Evolutionary conservation across 805 yeast species (phyloP).

Genomic region (Candida multigemmis): DNA sequence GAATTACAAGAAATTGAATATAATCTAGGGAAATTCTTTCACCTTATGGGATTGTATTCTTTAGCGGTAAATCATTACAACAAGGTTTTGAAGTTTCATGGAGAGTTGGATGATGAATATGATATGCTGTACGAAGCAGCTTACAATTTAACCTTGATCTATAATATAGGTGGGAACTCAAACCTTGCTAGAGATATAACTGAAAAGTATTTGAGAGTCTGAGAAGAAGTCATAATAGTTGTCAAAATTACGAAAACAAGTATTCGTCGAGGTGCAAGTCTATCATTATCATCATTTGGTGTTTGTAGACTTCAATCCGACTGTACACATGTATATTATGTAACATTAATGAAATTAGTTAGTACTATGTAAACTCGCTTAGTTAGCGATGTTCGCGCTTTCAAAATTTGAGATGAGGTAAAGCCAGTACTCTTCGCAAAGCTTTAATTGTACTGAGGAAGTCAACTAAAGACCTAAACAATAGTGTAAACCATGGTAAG

Average conservation of each 20-base stretch:
- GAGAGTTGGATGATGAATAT: conserved; percentile 34
- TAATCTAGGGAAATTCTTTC: conserved; percentile 80
- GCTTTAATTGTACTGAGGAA: too few species aligned
- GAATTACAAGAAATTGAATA: conserved; percentile 73
- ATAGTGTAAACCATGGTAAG: conserved; percentile 79
- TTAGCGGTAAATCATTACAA: conserved; percentile 71
- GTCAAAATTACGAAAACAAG: too few species aligned
- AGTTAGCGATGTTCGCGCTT: too few species aligned
- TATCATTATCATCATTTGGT: too few species aligned
- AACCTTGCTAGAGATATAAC: conserved; percentile 54
- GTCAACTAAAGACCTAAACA: too few species aligned
- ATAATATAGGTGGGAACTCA: conserved; percentile 66
- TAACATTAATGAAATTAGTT: too few species aligned
- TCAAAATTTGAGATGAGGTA: too few species aligned
- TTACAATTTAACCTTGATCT: conserved; percentile 70
- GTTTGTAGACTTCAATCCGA: too few species aligned
- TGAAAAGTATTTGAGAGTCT: conserved; percentile 53
- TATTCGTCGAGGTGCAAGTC: not conserved
- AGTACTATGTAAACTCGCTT: too few species aligned
- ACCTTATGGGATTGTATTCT: conserved; percentile 66
- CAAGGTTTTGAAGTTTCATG: conserved; percentile 43
- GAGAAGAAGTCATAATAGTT: conserved; percentile 1
- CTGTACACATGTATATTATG: too few species aligned
- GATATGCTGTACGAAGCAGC: conserved; percentile 76
- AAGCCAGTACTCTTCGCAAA: too few species aligned